Conservation (phyloP, 2,329 filamentous ascomycete genomes). For the Fusarium fujikuroi region DNA sequence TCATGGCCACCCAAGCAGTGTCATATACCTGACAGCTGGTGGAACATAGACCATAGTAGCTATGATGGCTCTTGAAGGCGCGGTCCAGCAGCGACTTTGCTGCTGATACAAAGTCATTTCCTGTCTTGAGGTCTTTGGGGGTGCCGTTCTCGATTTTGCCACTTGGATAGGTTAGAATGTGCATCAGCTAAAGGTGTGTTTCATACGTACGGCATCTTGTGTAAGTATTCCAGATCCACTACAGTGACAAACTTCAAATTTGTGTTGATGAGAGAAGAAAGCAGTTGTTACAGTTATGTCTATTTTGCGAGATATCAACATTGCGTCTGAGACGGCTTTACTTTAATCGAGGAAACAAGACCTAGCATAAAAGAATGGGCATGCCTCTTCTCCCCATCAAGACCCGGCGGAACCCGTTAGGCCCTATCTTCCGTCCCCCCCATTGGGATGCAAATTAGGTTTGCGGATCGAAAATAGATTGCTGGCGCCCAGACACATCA, state of each 20-base stretch:
- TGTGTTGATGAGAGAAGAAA: fast-evolving
- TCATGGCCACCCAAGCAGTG: slow-evolving; percentile 9
- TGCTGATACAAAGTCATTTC: not conserved
- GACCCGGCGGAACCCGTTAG: not conserved
- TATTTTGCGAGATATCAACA: fast-evolving
- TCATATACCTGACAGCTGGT: slow-evolving; percentile 1
- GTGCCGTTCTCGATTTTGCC: fast-evolving
- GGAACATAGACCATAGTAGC: not conserved
- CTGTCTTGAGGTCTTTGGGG: fast-evolving
- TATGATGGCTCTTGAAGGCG: not conserved
- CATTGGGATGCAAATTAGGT: no score
- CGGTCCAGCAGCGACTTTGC: not conserved
- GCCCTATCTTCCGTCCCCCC: not conserved
- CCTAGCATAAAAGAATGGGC: fast-evolving
- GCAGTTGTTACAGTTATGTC: fast-evolving
- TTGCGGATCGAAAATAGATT: fast-evolving
- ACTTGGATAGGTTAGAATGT: fast-evolving
- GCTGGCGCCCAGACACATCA: fast-evolving
- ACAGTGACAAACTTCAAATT: not conserved
- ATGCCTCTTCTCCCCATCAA: not conserved
- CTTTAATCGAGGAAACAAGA: fast-evolving
- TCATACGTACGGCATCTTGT: not conserved
- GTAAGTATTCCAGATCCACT: fast-evolving
- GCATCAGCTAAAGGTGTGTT: fast-evolving
- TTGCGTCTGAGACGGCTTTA: fast-evolving